Evolutionary conservation across 805 yeast genomes (phyloP).

Genomic region (Starmerella sirachaensis): DNA sequence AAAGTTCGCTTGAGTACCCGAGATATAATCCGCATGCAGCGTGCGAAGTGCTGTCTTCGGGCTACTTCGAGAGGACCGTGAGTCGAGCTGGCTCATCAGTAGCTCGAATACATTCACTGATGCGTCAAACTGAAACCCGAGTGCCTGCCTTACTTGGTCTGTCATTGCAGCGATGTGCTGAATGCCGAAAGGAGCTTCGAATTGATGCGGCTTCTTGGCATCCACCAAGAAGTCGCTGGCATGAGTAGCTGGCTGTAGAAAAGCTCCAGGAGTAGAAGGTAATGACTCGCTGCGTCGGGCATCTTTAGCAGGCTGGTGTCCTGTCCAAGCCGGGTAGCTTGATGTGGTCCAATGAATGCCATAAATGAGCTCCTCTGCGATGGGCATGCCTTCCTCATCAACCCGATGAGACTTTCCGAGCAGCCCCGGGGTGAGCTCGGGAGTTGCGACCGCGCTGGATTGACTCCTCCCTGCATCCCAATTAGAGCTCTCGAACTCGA

Average conservation of each 20-base stretch:
- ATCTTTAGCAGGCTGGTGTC: constrained; percentile 3
- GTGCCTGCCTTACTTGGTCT: constrained; percentile 39
- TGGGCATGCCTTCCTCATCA: constrained; percentile 6
- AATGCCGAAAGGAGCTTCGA: constrained; percentile 20
- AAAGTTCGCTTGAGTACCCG: constrained; percentile 57
- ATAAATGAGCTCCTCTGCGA: constrained; percentile 8
- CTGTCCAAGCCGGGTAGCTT: constrained; percentile 93
- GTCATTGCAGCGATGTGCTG: constrained; percentile 46
- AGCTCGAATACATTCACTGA: constrained; percentile 57
- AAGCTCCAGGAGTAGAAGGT: constrained; percentile 1
- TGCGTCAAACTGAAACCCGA: constrained; percentile 61
- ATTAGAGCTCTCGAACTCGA: constrained; percentile 7
- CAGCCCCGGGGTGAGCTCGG: constrained; percentile 17
- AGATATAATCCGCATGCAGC: constrained; percentile 63
- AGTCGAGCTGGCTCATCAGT: constrained; percentile 48
- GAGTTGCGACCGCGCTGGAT: constrained; percentile 1
- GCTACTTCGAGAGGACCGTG: constrained; percentile 55
- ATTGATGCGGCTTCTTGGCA: neutral
- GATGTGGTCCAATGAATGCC: constrained; percentile 30
- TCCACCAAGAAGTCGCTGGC: neutral
- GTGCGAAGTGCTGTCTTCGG: constrained; percentile 45
- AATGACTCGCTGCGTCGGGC: neutral
- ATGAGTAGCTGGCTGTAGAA: neutral
- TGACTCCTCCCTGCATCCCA: constrained; percentile 1
- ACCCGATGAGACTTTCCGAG: neutral